Evolutionary conservation across 2,329 filamentous ascomycete species (phyloP).

Genomic region (Exophiala alcalophila): DNA sequence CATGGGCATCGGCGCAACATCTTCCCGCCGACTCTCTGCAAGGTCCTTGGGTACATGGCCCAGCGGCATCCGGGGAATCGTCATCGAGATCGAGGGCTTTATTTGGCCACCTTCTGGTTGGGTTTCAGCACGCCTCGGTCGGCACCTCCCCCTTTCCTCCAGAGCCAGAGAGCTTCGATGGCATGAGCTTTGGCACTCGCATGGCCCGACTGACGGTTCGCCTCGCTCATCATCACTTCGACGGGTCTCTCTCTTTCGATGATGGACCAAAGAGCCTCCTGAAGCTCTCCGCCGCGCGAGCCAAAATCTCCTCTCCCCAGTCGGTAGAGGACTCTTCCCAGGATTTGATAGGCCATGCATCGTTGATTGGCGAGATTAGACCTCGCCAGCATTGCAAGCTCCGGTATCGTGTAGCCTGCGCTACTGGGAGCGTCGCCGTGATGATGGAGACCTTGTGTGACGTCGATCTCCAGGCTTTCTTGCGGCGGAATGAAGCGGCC

Average conservation of each 20-base stretch:
- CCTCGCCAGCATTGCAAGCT: conserved; percentile 75
- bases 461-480: conserved; percentile 69
- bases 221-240: conserved; percentile 73
- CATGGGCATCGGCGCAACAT: too few species aligned
- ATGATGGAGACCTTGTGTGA: conserved; percentile 80
- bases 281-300: conserved; percentile 60
- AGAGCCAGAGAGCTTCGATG: conserved; percentile 84
- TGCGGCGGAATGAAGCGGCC: conserved; percentile 77
- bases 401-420: conserved; percentile 87
- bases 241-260: conserved; percentile 74
- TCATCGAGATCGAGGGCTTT: too few species aligned
- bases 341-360: conserved; percentile 86
- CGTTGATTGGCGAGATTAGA: conserved; percentile 82
- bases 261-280: conserved; percentile 77
- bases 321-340: conserved; percentile 80
- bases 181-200: conserved; percentile 79
- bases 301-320: conserved; percentile 72
- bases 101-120: conserved; percentile 28
- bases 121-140: conserved; percentile 42
- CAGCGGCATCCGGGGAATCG: too few species aligned
- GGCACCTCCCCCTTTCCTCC: conserved; percentile 61
- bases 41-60: too few species aligned
- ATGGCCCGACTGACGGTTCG: conserved; percentile 65
- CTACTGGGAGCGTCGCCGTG: conserved; percentile 90
- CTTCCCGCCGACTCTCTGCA: too few species aligned